A percentile compares a stretch with the other conserved stretches of the same genome.
Evolutionary conservation across 805 yeast species (phyloP).

Genomic region (Jamesozyma rosinii): DNA sequence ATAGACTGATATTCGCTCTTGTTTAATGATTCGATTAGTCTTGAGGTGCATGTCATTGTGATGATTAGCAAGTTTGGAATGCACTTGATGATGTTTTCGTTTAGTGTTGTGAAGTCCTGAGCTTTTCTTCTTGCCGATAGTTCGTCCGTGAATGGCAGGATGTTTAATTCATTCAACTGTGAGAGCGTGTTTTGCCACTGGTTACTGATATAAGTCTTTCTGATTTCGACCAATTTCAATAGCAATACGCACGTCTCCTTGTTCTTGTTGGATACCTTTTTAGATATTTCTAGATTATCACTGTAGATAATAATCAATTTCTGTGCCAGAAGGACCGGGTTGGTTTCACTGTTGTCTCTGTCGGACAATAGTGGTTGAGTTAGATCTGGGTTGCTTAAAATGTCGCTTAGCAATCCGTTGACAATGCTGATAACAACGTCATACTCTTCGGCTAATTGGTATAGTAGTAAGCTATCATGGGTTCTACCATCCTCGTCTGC

Average conservation of each 20-base stretch:
- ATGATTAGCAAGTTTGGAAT: conserved; percentile 73
- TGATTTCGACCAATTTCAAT: conserved; percentile 57
- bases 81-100: conserved; percentile 66
- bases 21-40: conserved; percentile 38
- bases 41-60: conserved; percentile 69
- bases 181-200: conserved; percentile 53
- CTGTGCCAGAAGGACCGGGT: conserved; percentile 33
- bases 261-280: conserved; percentile 44
- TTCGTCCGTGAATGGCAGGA: conserved; percentile 58
- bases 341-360: conserved; percentile 37
- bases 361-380: conserved; percentile 41
- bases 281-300: conserved; percentile 50
- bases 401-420: conserved; percentile 70
- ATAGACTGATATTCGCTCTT: conserved; percentile 35
- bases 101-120: conserved; percentile 53
- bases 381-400: conserved; percentile 60
- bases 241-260: conserved; percentile 59
- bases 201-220: conserved; percentile 46
- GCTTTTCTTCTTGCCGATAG: conserved; percentile 56
- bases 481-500: conserved; percentile 89
- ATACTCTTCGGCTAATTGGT: conserved; percentile 82
- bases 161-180: conserved; percentile 47
- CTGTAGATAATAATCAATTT: conserved; percentile 32
- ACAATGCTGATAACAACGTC: conserved; percentile 68
- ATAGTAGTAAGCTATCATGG: conserved; percentile 74